Evolutionary conservation across 1,139 yeast genomes (phyloP), one percentile per base, ranked within the genome.

Genomic region (Spencermartinsiella ligniputridi): DNA sequence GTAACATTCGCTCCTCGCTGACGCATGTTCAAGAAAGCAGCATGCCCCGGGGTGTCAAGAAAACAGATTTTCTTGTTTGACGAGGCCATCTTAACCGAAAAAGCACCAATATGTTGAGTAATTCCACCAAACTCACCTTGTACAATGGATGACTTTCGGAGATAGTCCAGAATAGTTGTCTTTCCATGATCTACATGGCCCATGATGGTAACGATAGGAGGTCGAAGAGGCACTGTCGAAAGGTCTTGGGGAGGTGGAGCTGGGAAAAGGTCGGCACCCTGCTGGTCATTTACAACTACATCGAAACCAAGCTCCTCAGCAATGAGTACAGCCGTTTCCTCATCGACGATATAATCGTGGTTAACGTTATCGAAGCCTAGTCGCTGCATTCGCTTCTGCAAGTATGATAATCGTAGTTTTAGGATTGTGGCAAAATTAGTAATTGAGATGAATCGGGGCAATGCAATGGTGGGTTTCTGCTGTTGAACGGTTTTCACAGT

Each of bases 161-260:
- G 69, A 55, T 80, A 78, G 61, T 94, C 98, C 48, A 92, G 72
- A 52, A 92, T 83, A 0, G 98, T 90, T 1, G 99, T 92, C 61
- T 92, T 92, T 1, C 99, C 99, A 61, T 92, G 99, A 64, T 92
- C 99, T 35, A 92, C 98, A 65, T 92, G 99, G 3, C 99, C 99
- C 97, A 92, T 92, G 42, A 92, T 87, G 0, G 98, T 90, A 1
- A 92, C 97, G 20, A 92, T 84, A 0, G 99, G 98, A 0, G 98
- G 89, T 53, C 98, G 72, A 13, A 81, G 73, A 42, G 79, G 79
- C 15, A 52, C 48, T 4, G 34, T 54, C 8, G 68, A 64, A 3
- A 72, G 68, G 36, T 76, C 74, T 8, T 61, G 67, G 1, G 67
- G 58, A 5, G 64, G 60, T 2, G 66, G 58, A 3, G 62, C 61